phyloP scores from a whole-genome alignment of 75 land plant genomes.

The Pinus tabuliformis region DNA sequence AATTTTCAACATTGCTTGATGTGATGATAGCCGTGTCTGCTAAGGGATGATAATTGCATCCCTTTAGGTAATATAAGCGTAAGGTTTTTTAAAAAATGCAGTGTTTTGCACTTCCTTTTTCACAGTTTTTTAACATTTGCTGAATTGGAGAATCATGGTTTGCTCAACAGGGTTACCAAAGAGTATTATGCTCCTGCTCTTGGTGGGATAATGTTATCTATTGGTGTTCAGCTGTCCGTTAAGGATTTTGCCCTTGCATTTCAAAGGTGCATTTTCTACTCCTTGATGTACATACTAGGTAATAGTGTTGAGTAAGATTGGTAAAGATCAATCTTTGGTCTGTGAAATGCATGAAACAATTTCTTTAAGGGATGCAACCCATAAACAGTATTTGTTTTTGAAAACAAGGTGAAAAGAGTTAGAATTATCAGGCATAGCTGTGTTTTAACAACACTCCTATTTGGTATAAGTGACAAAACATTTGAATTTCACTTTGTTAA shows the following conservation, averaged over 20 bases:
- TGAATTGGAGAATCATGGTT: neutral
- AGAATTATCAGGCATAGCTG: too few relatives aligned
- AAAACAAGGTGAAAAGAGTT: neutral
- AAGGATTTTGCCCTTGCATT: constrained; percentile 89
- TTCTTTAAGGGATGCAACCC: too few relatives aligned
- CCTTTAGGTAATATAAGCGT: neutral
- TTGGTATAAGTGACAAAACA: too few relatives aligned
- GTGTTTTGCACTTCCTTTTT: neutral
- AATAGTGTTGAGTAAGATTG: neutral
- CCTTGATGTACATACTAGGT: neutral
- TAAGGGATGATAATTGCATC: neutral
- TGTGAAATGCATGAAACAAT: neutral
- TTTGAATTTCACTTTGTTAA: too few relatives aligned
- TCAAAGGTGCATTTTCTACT: constrained; percentile 46
- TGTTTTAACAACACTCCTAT: too few relatives aligned
- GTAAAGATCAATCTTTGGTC: neutral
- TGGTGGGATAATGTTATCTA: constrained; percentile 98
- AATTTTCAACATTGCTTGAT: neutral
- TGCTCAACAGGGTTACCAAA: constrained; percentile 76
- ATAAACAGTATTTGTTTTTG: neutral
- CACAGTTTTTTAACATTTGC: neutral
- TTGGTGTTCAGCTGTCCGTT: constrained; percentile 86
- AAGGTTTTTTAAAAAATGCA: neutral
- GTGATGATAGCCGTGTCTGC: neutral
- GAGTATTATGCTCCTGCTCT: constrained; percentile 97